Base-by-base conservation (phyloP, 192 early-diverging fungal species). In the Jimgerdemannia lactiflua region DNA sequence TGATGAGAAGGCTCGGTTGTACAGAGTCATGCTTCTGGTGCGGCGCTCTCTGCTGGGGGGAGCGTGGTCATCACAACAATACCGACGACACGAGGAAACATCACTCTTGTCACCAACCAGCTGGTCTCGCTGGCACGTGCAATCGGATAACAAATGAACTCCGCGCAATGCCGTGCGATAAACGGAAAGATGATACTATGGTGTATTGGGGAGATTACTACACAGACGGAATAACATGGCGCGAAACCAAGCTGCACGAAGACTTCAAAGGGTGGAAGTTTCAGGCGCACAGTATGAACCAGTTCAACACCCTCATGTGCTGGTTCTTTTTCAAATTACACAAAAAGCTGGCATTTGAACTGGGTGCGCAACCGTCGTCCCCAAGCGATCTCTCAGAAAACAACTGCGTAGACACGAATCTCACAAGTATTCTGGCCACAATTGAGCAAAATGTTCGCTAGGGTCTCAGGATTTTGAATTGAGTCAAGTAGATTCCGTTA, bases 281-380 rank as follows among this genome's bases (percentile, higher is more conserved):
- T 70, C 68, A 70, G 10, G 3, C 68, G 20, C 74, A 75, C 29
- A 10, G 6, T 17, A 29, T 64, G 19, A 4, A 54, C 14, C 10
- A 49, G 43, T 75, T 75, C 65, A 75, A 75, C 17, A 42, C 63
- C 42, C 69, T 75, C 39, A 75, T 70, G 68, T 59, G 74, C 44
- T 75, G 74, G 74, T 75, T 75, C 44, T 75, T 75, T 69, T 54
- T 65, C 43, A 75, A 54, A 19, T 75, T 75, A 49, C n/a, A 71
- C 64, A 3, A 54, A 17, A 49, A 63, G 41, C 11, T 75, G 39
- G 74, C 74, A 75, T 41, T 42, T 6, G 17, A 69, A 29, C 11
- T 4, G 4, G 14, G 20, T 43, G 8, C 3, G 2, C 39, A 42
- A 20, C 73, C 73, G 29, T 29, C 29, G 29, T 29, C 29, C 29